phyloP scores from a whole-genome alignment of 805 yeast species.

The Lipomyces sp. region DNA sequence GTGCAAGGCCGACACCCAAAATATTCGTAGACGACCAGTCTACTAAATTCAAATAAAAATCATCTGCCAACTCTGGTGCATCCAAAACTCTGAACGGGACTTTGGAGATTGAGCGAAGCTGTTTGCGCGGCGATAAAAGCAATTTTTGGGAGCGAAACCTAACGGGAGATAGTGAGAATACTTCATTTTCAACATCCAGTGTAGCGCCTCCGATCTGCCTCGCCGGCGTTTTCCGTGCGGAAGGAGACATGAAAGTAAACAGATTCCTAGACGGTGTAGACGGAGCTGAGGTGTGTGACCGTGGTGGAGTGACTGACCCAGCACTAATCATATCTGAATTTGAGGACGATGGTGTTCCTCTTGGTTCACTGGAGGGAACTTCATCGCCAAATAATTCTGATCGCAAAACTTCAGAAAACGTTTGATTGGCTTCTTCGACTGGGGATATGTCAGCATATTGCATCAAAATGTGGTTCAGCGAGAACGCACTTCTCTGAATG shows the following conservation, averaged over 20 bases:
- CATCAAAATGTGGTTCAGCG: conserved; percentile 6
- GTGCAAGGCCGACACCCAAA: conserved; percentile 87
- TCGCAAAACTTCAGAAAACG: conserved; percentile 82
- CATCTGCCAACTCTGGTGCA: conserved; percentile 95
- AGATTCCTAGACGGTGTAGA: conserved; percentile 58
- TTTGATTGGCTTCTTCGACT: conserved; percentile 82
- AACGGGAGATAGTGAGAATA: conserved; percentile 83
- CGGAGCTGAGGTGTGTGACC: conserved; percentile 40
- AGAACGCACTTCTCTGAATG: conserved; percentile 49
- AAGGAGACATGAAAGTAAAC: conserved; percentile 75
- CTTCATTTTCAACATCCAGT: conserved; percentile 66
- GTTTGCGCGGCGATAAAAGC: conserved; percentile 79
- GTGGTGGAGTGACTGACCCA: conserved; percentile 33
- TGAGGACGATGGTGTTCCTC: conserved; percentile 42
- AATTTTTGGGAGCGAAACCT: conserved; percentile 84
- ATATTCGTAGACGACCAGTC: conserved; percentile 95
- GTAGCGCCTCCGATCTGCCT: conserved; percentile 24
- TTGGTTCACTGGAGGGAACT: conserved; percentile 54
- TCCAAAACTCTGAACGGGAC: conserved; percentile 92
- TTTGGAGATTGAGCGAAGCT: conserved; percentile 74
- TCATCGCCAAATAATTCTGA: conserved; percentile 92
- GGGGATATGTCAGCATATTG: not conserved
- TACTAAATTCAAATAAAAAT: conserved; percentile 85
- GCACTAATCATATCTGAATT: conserved; percentile 13
- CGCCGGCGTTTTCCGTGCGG: conserved; percentile 53